Base-by-base conservation (phyloP, 1,284 basidiomycete genomes). In the Sanguinoderma infundibulare region DNA sequence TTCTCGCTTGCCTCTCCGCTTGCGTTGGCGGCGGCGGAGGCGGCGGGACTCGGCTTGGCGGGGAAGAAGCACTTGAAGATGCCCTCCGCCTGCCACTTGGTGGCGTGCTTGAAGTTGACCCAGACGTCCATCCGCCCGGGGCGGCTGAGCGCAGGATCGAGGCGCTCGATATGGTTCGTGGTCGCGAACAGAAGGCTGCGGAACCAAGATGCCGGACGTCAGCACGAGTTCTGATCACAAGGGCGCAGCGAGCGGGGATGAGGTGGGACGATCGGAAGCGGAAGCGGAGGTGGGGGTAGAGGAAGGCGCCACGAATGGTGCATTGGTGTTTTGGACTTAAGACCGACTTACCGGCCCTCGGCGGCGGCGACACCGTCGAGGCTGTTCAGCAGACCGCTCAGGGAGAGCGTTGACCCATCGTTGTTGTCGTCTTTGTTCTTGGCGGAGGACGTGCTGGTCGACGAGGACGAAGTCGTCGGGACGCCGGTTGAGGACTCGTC, bases 41-140 rank as follows among this genome's bases (percentile, higher is more conserved):
- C 24, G 46, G 39, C 39, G 47, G 35, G 10, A 47, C 49, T 53
- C 22, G 60, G 36, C 70, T 85, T 87, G 73, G 74, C 87, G 1
- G 92, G 92, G 87, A 94, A 95, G 84, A 95, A 95, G 74, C 91
- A 92, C 73, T 93, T 92, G 86, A 94, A 95, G 72, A 94, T 92
- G 55, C 90, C 91, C 75, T 93, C 91, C 28, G 92, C 92, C 72
- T 95, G 92, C 86, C 87, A 90, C 72, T 90, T 92, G 7, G 89
- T 92, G 8, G 93, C 92, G 70, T 94, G 89, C 61, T 89, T 90
- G 77, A 94, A 94, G 79, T 94, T 92, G 39, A 93, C 84, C 91
- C 92, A 93, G 15, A 94, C 92, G 69, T 94, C 91, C 91, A 93
- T 92, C 55, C 91, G 89, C 57, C 91, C 91, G 35, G 91, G 90